phyloP scores from a whole-genome alignment of 2,329 filamentous ascomycete genomes.

The Lecanicillium sp. region DNA sequence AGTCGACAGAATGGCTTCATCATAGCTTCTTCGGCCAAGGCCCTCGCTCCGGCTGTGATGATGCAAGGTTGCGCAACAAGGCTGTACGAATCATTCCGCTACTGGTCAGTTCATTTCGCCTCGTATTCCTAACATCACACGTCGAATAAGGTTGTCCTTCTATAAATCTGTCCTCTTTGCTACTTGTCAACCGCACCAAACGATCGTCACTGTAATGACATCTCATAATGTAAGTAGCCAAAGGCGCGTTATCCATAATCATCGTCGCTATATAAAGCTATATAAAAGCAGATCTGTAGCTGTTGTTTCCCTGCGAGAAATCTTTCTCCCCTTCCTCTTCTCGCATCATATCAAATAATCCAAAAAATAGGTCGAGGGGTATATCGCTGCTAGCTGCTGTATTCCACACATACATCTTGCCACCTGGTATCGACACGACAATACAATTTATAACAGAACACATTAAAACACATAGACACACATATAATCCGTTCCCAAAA shows the following conservation, averaged over 20 bases:
- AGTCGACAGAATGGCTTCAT: too few species aligned
- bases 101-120: too few species aligned
- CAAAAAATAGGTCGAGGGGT: not conserved
- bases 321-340: not conserved
- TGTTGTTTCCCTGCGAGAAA: not conserved
- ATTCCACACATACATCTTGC: not conserved
- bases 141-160: too few species aligned
- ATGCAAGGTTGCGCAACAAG: too few species aligned
- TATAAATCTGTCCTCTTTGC: too few species aligned
- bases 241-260: not conserved
- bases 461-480: not conserved
- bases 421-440: conserved; percentile 1
- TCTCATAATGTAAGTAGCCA: too few species aligned
- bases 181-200: too few species aligned
- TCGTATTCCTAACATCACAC: too few species aligned
- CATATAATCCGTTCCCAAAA: not conserved
- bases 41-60: too few species aligned
- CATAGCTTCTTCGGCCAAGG: too few species aligned
- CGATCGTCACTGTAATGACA: too few species aligned
- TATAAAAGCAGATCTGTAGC: not conserved
- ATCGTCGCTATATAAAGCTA: conserved; percentile 1
- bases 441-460: conserved; percentile 10
- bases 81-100: too few species aligned
- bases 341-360: not conserved
- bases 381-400: not conserved